Evolutionary conservation across 2,329 filamentous ascomycete genomes (phyloP).

Genomic region (Blastomyces gilchristii): DNA sequence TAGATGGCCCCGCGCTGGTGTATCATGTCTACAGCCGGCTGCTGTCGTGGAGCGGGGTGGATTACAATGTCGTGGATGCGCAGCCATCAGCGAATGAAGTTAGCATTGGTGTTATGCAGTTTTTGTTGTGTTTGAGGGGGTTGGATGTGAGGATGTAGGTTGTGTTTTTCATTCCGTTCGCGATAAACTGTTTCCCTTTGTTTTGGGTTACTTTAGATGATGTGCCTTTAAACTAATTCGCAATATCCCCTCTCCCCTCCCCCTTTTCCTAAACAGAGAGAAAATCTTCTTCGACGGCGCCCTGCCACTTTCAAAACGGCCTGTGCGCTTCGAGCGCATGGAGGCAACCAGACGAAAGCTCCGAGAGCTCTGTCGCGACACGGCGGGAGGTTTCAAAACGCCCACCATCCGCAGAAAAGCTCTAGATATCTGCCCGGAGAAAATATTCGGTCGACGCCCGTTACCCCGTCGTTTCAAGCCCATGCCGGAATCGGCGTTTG

Average conservation of each 20-base stretch:
- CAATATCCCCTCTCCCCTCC: too few species aligned
- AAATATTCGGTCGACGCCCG: conserved; percentile 22
- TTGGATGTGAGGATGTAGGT: conserved; percentile 53
- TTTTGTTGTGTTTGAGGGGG: conserved; percentile 50
- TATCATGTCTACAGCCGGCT: conserved; percentile 59
- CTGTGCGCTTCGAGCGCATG: conserved; percentile 52
- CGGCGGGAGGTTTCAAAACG: conserved; percentile 21
- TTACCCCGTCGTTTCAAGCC: conserved; percentile 22
- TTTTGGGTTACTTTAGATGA: not conserved
- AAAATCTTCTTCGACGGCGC: conserved; percentile 80
- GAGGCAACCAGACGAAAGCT: conserved; percentile 49
- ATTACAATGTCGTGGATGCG: conserved; percentile 40
- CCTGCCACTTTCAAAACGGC: conserved; percentile 57
- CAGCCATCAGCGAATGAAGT: conserved; percentile 56
- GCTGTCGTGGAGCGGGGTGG: conserved; percentile 30
- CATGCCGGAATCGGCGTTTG: conserved; percentile 53
- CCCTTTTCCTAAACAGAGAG: conserved; percentile 36
- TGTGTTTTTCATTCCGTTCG: not conserved
- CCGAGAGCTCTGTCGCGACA: conserved; percentile 38
- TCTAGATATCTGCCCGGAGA: conserved; percentile 13
- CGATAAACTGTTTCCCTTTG: too few species aligned
- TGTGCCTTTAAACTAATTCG: too few species aligned
- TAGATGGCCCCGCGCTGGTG: conserved; percentile 72
- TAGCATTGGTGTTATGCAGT: conserved; percentile 48
- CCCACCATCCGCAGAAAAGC: conserved; percentile 6